Percentiles rank a stretch among this genome's conserved stretches.
These are phyloP conservation scores for Cutaneotrichosporon sp. DNA, from an alignment of 1,284 basidiomycete species.

Conservation along the genomic window DNA sequence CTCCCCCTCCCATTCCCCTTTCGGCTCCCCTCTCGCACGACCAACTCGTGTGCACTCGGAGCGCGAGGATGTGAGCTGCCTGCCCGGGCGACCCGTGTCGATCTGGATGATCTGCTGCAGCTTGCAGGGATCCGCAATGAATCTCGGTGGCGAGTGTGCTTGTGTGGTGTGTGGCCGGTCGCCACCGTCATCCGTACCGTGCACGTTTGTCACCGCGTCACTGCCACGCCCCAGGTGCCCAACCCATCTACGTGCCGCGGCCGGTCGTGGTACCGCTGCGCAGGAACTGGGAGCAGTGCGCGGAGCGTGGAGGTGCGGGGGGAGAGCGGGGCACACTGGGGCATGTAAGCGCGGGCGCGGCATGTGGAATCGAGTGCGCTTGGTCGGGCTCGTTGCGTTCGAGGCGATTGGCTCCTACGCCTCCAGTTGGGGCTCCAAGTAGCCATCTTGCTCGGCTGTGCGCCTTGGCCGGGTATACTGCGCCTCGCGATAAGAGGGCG, in stretches of 20 bases:
- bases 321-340: neutral
- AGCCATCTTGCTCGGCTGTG: neutral
- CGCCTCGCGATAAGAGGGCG: neutral
- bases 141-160: neutral
- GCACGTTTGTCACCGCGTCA: neutral
- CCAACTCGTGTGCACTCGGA: too few relatives aligned
- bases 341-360: neutral
- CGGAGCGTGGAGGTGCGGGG: neutral
- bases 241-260: neutral
- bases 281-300: neutral
- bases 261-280: neutral
- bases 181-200: too few relatives aligned
- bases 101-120: neutral
- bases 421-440: too few relatives aligned
- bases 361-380: neutral
- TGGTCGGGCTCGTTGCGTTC: neutral
- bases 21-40: neutral
- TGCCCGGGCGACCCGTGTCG: neutral
- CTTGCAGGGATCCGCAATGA: neutral
- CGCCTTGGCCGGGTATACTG: neutral
- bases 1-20: neutral
- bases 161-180: neutral
- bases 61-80: neutral
- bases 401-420: neutral
- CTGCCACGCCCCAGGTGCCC: neutral